A percentile compares a stretch with the other conserved stretches of the same genome.
Conservation (phyloP, 371 early-diverging fungal species). For the Zopfochytrium polystomum region DNA sequence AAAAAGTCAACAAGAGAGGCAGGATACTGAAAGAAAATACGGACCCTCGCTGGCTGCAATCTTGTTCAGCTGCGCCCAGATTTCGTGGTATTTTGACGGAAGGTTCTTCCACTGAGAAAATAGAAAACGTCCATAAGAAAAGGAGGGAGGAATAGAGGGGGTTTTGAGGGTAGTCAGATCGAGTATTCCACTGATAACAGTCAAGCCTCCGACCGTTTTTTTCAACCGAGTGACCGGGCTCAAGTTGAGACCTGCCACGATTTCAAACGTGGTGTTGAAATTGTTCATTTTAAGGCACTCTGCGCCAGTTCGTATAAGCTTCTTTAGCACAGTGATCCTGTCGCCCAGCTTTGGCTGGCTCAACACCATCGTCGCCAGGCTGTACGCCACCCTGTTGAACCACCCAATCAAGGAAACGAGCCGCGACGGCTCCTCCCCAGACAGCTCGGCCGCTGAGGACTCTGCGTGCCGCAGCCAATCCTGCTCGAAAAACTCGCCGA, state of each 20-base stretch:
- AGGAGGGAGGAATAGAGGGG: background rate
- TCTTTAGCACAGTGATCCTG: conserved; percentile 48
- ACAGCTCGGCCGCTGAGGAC: background rate
- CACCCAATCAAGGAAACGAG: conserved; percentile 53
- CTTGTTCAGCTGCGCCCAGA: conserved; percentile 34
- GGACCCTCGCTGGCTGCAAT: conserved; percentile 37
- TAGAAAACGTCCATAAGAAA: background rate
- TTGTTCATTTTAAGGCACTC: conserved; percentile 55
- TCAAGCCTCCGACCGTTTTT: conserved; percentile 25
- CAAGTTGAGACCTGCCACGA: conserved; percentile 57
- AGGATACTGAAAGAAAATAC: conserved; percentile 3
- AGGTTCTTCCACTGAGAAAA: conserved; percentile 37
- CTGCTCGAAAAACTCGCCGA: conserved; percentile 57
- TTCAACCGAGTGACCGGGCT: conserved; percentile 54
- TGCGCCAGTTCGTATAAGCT: conserved; percentile 55
- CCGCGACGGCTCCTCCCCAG: conserved; percentile 34
- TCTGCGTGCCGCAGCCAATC: no score
- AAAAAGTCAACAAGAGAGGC: background rate
- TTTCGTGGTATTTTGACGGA: conserved; percentile 44
- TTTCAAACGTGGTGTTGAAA: conserved; percentile 62
- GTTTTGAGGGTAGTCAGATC: background rate
- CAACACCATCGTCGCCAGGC: conserved; percentile 52
- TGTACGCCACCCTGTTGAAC: conserved; percentile 63
- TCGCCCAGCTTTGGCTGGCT: conserved; percentile 36
- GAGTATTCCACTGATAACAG: no score